Evolutionary conservation across 768 basidiomycete species (phyloP).

Genomic region (Cytidiella melzeri): DNA sequence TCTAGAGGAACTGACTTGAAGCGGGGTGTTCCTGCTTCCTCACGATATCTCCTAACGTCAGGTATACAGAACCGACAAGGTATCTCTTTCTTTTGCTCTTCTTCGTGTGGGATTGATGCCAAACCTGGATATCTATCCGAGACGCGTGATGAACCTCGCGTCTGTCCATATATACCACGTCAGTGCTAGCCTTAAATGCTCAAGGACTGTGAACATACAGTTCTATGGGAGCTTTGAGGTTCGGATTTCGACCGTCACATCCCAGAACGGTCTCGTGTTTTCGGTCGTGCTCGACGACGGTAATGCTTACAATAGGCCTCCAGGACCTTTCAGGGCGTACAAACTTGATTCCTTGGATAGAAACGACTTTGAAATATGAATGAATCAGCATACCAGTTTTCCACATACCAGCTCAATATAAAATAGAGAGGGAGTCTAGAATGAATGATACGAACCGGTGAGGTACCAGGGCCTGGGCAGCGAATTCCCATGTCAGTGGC

Average conservation of each 20-base stretch:
- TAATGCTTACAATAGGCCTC: slow-evolving; percentile 59
- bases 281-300: slow-evolving; percentile 45
- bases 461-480: too few relatives aligned
- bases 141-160: slow-evolving; percentile 34
- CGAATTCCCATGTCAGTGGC: too few relatives aligned
- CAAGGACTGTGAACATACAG: slow-evolving; percentile 53
- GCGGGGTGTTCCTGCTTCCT: slow-evolving; percentile 40
- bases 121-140: slow-evolving; percentile 47
- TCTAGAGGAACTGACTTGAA: slow-evolving; percentile 28
- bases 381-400: too few relatives aligned
- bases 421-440: too few relatives aligned
- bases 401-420: too few relatives aligned
- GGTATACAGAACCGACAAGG: slow-evolving; percentile 45
- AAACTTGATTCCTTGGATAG: slow-evolving; percentile 30
- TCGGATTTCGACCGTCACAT: slow-evolving; percentile 64
- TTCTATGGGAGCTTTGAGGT: slow-evolving; percentile 45
- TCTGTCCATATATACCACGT: slow-evolving; percentile 24
- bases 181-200: too few relatives aligned
- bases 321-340: slow-evolving; percentile 59
- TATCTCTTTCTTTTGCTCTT: slow-evolving; percentile 52
- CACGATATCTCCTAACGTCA: slow-evolving; percentile 47
- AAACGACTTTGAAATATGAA: slow-evolving; percentile 30
- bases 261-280: slow-evolving; percentile 59
- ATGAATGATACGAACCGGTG: too few relatives aligned
- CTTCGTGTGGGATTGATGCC: slow-evolving; percentile 54